phyloP scores from a whole-genome alignment of 805 yeast genomes.

The Pichia kluyveri region DNA sequence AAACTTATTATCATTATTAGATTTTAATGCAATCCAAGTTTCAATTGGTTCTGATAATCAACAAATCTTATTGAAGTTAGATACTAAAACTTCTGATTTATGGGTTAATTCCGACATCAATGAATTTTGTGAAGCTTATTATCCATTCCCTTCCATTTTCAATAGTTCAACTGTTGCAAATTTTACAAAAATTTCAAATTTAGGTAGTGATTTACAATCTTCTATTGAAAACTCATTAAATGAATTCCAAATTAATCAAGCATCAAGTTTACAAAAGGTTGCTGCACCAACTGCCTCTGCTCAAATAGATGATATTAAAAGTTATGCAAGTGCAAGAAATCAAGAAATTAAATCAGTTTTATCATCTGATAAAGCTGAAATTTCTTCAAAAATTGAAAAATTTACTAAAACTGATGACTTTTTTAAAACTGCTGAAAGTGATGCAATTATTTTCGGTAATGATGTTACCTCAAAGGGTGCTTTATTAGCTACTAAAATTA shows the following conservation, averaged over 20 bases:
- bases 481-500: slow-evolving; percentile 3
- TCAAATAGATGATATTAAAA: not conserved
- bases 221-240: slow-evolving; percentile 1
- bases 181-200: slow-evolving; percentile 2
- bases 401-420: not conserved
- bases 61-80: slow-evolving; percentile 42
- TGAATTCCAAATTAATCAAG: slow-evolving; percentile 2
- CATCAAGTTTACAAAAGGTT: not conserved
- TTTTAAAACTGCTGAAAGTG: not conserved
- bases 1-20: not conserved
- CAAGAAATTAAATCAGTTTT: not conserved
- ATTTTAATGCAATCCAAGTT: slow-evolving; percentile 29
- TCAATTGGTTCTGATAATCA: slow-evolving; percentile 47
- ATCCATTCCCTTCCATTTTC: slow-evolving; percentile 1
- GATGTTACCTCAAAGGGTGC: slow-evolving; percentile 6
- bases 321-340: slow-evolving; percentile 5
- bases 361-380: slow-evolving; percentile 1
- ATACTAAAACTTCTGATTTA: slow-evolving; percentile 60
- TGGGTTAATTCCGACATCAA: slow-evolving; percentile 37
- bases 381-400: slow-evolving; percentile 1
- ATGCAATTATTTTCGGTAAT: slow-evolving; percentile 2
- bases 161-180: not conserved
- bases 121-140: slow-evolving; percentile 10
- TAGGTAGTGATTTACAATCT: not conserved
- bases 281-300: not conserved